Evolutionary conservation across 108 stramenopile genomes (phyloP), one percentile per base, ranked within the genome.

Genomic region (Bacterosira constricta): DNA sequence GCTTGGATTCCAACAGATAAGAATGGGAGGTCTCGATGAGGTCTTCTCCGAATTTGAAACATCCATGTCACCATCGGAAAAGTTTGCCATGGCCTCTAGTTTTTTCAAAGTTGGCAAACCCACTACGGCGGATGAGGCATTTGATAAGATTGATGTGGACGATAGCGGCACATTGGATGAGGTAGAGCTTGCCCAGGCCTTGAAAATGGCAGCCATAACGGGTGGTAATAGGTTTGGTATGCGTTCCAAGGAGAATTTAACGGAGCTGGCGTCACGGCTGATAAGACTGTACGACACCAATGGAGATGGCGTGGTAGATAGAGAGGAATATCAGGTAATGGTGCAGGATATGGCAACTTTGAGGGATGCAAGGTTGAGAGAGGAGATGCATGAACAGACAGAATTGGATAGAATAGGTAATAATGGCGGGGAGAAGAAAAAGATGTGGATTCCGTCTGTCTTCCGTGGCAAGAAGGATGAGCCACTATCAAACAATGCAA

Each of bases 281-380:
- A 66, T 96, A 11, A 46, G 76, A 10, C 63, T 96, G 18, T 96
- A 96, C 49, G 95, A 96, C 64, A 47, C 71, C 6, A 85, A 96
- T 75, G 89, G 88, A 8, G 89, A 96, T 64, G 92, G 92, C 13
- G 89, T 87, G 27, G 88, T 96, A 11, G 92, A 93, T 79, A 72
- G 88, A 31, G 80, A 87, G 25, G 95, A 96, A 71, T 96, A 96
- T 78, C 79, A 83, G 49, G 51, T 55, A 8, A 85, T 96, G 92
- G 90, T 96, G 13, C 79, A 85, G 37, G 95, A 96, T 65, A 96
- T 96, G 93, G 84, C 93, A 11, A 72, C 84, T 1, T 62, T 92
- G 49, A 73, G 85, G 39, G 30, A 77, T 25, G 63, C 53, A 13
- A 75, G 34, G 62, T 45, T 81, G 27, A 17, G 46, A 31, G 62